phyloP scores from a whole-genome alignment of 306 rosid genomes.

The Vicia faba region DNA sequence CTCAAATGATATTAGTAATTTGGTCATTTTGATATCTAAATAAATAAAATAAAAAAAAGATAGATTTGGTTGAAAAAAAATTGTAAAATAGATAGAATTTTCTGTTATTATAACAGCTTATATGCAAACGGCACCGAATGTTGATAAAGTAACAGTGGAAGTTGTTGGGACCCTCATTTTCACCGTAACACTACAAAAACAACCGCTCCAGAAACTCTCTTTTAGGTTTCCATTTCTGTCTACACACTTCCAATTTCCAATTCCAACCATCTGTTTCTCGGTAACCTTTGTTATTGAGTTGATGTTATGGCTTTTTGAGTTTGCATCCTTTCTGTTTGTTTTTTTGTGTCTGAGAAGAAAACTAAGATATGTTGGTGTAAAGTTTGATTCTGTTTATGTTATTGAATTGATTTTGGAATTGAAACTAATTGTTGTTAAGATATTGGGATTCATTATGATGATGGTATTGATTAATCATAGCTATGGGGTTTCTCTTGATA shows the following conservation, averaged over 20 bases:
- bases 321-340: background rate
- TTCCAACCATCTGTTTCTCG: background rate
- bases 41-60: too few species aligned
- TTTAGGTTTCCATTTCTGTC: background rate
- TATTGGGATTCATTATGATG: background rate
- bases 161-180: background rate
- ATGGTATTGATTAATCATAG: background rate
- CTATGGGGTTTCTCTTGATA: too few species aligned
- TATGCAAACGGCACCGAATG: too few species aligned
- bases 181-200: background rate
- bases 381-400: background rate
- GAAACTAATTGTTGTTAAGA: too few species aligned
- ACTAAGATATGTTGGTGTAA: background rate
- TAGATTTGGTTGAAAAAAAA: too few species aligned
- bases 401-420: background rate
- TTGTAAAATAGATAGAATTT: too few species aligned
- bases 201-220: background rate
- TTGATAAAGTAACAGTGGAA: too few species aligned
- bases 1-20: too few species aligned
- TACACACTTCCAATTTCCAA: background rate
- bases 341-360: background rate
- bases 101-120: too few species aligned
- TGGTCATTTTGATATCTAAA: too few species aligned
- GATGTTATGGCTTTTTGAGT: background rate
- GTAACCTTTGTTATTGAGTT: conserved; percentile 9